Percentiles rank a stretch among this genome's conserved stretches.
Conservation (phyloP, 2,329 filamentous ascomycete species). For the Claviceps maximensis region DNA sequence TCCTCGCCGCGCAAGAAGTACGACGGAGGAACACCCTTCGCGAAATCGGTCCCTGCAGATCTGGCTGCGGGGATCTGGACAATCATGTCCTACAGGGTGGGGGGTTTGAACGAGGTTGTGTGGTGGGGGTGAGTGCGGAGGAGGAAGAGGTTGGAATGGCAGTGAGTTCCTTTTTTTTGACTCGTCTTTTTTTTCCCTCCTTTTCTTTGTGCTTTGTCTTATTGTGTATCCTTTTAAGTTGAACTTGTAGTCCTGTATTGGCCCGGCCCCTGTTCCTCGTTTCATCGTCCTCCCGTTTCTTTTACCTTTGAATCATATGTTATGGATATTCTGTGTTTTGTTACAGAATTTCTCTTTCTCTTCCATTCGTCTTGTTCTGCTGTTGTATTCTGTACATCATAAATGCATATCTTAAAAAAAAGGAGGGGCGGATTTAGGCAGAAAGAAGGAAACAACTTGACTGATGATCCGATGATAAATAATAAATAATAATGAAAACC, state of each 20-base stretch:
- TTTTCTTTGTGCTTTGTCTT: constrained; percentile 1
- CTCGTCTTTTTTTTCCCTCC: not conserved
- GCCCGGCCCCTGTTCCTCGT: no score
- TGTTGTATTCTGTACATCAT: no score
- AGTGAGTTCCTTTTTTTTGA: constrained; percentile 22
- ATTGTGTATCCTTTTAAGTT: no score
- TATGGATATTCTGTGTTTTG: no score
- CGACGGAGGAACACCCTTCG: constrained; percentile 19
- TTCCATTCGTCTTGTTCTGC: no score
- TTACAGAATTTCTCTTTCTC: no score
- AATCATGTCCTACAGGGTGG: constrained; percentile 32
- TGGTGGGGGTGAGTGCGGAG: constrained; percentile 42
- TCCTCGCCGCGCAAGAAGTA: constrained; percentile 27
- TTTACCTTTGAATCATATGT: no score
- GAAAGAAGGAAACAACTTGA: not conserved
- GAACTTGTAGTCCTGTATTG: no score
- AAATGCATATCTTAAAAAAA: no score
- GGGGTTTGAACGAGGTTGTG: constrained; percentile 35
- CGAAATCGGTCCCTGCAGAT: constrained; percentile 20
- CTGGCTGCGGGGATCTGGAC: constrained; percentile 37
- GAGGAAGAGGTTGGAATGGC: constrained; percentile 33
- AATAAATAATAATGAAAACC: not conserved
- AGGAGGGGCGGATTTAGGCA: no score
- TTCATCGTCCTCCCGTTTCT: no score
- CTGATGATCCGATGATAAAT: not conserved